phyloP scores from a whole-genome alignment of 495 filamentous ascomycete genomes.

The Xylona heveae region DNA sequence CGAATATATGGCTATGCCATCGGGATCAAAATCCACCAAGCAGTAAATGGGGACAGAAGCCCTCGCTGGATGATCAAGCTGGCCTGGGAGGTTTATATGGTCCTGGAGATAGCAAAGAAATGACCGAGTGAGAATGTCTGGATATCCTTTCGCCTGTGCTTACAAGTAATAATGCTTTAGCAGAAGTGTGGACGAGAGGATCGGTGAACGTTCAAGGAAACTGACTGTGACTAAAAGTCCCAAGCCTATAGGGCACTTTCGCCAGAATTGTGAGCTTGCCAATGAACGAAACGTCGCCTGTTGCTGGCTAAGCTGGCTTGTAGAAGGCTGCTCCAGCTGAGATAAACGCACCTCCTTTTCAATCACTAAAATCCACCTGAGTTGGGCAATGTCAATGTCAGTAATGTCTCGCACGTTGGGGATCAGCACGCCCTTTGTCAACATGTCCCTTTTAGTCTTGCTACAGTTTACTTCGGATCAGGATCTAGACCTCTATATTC shows the following conservation, averaged over 20 bases:
- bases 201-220: not conserved
- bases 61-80: constrained; percentile 15
- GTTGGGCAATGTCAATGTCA: constrained; percentile 26
- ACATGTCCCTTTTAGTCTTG: too few relatives aligned
- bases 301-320: constrained; percentile 12
- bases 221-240: constrained; percentile 52
- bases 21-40: constrained; percentile 70
- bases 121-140: constrained; percentile 59
- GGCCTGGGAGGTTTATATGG: constrained; percentile 9
- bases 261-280: constrained; percentile 29
- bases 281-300: constrained; percentile 68
- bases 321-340: not conserved
- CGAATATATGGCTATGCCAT: constrained; percentile 68
- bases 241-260: constrained; percentile 23
- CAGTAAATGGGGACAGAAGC: constrained; percentile 39
- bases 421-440: constrained; percentile 45
- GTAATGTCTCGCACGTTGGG: constrained; percentile 32
- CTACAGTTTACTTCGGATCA: too few relatives aligned
- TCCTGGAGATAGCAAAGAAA: constrained; percentile 30
- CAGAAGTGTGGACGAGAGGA: constrained; percentile 7
- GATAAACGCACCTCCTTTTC: constrained; percentile 60
- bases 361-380: constrained; percentile 60
- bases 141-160: constrained; percentile 88
- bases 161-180: too few relatives aligned
- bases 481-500: too few relatives aligned